Conservation (phyloP, 208 protist species). For the Acanthamoeba quina region DNA sequence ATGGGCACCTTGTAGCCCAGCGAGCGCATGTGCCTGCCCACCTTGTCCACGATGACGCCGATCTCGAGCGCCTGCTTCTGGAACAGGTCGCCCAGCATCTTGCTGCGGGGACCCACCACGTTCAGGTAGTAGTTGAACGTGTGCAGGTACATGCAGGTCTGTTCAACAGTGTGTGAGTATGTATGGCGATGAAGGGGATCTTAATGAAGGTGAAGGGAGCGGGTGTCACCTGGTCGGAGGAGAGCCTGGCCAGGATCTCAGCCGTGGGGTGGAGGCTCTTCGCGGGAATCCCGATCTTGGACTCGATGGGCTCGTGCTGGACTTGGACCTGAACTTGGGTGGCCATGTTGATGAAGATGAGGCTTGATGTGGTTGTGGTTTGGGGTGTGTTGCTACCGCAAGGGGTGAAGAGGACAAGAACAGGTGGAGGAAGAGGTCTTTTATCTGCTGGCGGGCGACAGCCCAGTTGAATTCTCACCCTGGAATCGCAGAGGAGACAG, state of each 20-base stretch:
- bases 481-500: background rate
- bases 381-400: background rate
- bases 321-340: conserved; percentile 16
- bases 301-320: background rate
- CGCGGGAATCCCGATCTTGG: background rate
- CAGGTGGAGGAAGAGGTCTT: too few species aligned
- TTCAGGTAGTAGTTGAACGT: conserved; percentile 29
- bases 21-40: background rate
- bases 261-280: background rate
- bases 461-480: background rate
- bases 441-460: background rate
- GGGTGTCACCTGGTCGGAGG: background rate
- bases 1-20: conserved; percentile 44
- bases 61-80: background rate
- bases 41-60: background rate
- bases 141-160: conserved; percentile 9
- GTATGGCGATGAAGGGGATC: background rate
- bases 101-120: background rate
- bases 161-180: background rate
- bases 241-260: background rate
- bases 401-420: background rate
- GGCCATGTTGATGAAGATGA: background rate
- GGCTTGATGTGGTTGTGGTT: background rate
- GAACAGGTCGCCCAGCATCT: background rate
- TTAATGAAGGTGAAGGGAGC: background rate